Base-by-base conservation (phyloP, 495 filamentous ascomycete genomes). In the Glutinoglossum americanum region DNA sequence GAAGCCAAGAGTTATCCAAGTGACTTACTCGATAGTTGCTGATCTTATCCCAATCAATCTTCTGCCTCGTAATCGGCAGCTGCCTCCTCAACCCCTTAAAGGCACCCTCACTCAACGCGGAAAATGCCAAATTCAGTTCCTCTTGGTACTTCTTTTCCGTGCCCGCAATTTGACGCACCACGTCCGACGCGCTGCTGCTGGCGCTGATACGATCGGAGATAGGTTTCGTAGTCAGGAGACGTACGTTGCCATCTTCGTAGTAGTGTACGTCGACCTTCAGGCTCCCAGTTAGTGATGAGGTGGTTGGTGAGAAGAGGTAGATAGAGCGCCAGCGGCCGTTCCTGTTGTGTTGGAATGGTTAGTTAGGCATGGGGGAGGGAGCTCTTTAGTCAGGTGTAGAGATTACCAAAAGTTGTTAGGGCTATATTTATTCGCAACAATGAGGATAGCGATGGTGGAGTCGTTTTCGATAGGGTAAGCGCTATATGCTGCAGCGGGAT, bases 31-130 rank as follows among this genome's bases (percentile, higher is more conserved):
- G 71, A 71, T 98, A 98, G 60, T 87, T 89, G n/a, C 85, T 82
- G 62, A 99, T 87, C 74, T 94, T 97, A 69, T 99, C 92, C 93
- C 93, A 99, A 70, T 97, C 92, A 55, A 99, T 87, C 76, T 95
- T 96, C 74, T 99, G 93, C 67, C 93, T 80, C 59, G 92, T 97
- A 44, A 99, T 84, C 8, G 93, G 93, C 65, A 99, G 71, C 69
- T 97, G 93, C 67, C 93, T 78, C 62, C 93, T 78, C 64, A 99
- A 72, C 13, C 80, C 77, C 80, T 97, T 97, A 71, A 99, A 99
- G 4, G 86, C 83, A 1, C 88, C 90, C 73, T 99, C 92, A 63
- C 85, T 87, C 68, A 97, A 73, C 59, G 74, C 80, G 9, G 79
- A 80, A 68, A 99, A 99, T 3, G 86, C 89, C 63, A 80, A 74